Evolutionary conservation across 2,329 filamentous ascomycete genomes (phyloP).

Genomic region (Venturia asperata): DNA sequence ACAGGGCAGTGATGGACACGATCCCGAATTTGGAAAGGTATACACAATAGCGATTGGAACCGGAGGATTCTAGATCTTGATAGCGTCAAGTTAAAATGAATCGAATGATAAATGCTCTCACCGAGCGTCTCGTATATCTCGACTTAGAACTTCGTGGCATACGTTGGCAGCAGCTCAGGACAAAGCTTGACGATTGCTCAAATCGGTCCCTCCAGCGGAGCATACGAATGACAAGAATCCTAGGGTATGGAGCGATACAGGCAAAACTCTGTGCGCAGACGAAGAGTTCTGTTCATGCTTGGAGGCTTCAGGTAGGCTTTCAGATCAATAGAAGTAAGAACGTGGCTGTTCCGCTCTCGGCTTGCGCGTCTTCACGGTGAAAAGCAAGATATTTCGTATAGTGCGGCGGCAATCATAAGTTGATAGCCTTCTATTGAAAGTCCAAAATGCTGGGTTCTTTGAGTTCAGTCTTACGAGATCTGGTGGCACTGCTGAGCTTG

Average conservation of each 20-base stretch:
- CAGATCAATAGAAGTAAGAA: background rate
- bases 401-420: background rate
- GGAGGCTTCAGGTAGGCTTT: background rate
- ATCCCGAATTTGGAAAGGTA: no score
- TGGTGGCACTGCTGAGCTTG: background rate
- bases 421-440: background rate
- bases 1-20: no score
- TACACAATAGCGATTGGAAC: no score
- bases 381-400: background rate
- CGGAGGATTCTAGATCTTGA: no score
- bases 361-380: background rate
- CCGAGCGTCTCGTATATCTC: no score
- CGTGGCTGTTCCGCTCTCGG: background rate
- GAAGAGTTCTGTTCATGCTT: background rate
- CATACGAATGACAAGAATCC: background rate
- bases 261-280: background rate
- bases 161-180: no score
- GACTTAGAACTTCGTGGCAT: no score
- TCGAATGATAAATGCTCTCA: no score
- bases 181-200: background rate
- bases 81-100: no score
- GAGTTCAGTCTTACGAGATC: background rate
- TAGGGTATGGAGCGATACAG: background rate
- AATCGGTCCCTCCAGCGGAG: background rate
- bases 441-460: background rate